A percentile compares a stretch with the other conserved stretches of the same genome.
Conservation (phyloP, 2,329 filamentous ascomycete species). For the Pseudocercospora musae region DNA sequence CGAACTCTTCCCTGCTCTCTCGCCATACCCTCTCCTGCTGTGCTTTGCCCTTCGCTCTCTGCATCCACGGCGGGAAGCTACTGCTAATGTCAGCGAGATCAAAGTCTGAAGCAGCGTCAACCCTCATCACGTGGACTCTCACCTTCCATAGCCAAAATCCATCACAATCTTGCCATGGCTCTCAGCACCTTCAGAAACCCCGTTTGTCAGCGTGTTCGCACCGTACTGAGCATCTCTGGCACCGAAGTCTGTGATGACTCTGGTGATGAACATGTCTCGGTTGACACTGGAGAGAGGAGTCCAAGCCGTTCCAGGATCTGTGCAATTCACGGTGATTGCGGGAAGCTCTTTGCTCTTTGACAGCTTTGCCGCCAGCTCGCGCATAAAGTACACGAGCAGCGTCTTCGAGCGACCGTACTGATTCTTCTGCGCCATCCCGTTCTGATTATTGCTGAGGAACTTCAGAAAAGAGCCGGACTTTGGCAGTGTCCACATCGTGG, state of each 20-base stretch:
- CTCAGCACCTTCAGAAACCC: conserved; percentile 1
- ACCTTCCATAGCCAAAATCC: conserved; percentile 7
- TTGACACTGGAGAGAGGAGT: conserved; percentile 11
- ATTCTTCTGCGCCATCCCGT: conserved; percentile 11
- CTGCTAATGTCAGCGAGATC: not conserved
- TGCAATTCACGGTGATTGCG: conserved; percentile 9
- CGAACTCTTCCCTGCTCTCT: conserved; percentile 9
- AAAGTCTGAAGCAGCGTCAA: not conserved
- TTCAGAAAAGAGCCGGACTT: conserved; percentile 10
- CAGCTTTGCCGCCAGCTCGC: conserved; percentile 8
- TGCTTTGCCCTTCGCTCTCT: conserved; percentile 1
- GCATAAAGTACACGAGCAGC: conserved; percentile 13
- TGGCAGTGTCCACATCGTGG: conserved; percentile 6
- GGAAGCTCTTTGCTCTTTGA: not conserved
- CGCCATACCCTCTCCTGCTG: conserved; percentile 12
- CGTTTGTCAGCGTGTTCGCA: conserved; percentile 9
- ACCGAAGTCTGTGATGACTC: conserved; percentile 11
- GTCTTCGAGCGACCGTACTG: conserved; percentile 14
- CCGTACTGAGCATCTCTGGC: conserved; percentile 9
- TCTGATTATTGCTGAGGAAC: conserved; percentile 11
- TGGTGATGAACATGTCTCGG: conserved; percentile 5
- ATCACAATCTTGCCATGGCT: conserved; percentile 10
- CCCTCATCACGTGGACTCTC: not conserved
- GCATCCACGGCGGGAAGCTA: conserved; percentile 15
- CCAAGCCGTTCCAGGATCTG: conserved; percentile 13